A percentile compares a stretch with the other conserved stretches of the same genome.
Conservation (phyloP, 805 yeast species). For the Candida maltosa region DNA sequence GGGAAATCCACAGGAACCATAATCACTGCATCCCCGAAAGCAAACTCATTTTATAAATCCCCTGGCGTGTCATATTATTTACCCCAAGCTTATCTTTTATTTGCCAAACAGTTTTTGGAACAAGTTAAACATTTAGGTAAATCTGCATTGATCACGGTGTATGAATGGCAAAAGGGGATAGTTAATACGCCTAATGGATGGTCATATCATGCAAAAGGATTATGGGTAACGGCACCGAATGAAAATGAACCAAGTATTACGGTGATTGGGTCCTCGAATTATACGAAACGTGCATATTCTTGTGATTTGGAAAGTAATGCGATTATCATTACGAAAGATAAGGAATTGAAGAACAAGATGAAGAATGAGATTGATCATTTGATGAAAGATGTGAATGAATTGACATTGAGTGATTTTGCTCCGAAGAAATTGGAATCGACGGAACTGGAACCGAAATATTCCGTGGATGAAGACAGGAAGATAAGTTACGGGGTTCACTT, state of each 20-base stretch:
- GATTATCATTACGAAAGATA: slow-evolving; percentile 68
- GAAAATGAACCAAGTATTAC: slow-evolving; percentile 66
- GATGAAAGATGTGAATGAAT: slow-evolving; percentile 45
- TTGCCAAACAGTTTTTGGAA: slow-evolving; percentile 66
- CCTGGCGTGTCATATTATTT: slow-evolving; percentile 75
- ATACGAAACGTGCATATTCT: slow-evolving; percentile 84
- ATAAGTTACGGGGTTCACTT: slow-evolving; percentile 61
- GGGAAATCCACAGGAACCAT: slow-evolving; percentile 63
- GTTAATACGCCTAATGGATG: slow-evolving; percentile 84
- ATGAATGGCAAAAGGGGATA: slow-evolving; percentile 85
- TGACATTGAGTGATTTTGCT: slow-evolving; percentile 59
- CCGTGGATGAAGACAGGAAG: slow-evolving; percentile 54
- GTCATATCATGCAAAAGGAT: slow-evolving; percentile 97
- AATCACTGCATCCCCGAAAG: slow-evolving; percentile 89
- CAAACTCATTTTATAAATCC: slow-evolving; percentile 89
- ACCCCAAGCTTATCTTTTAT: slow-evolving; percentile 82
- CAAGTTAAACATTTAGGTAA: slow-evolving; percentile 43
- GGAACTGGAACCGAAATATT: slow-evolving; percentile 13
- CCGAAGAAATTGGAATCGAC: slow-evolving; percentile 19
- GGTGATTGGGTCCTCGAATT: slow-evolving; percentile 88
- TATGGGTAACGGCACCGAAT: slow-evolving; percentile 71
- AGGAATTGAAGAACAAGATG: slow-evolving; percentile 55
- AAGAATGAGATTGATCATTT: slow-evolving; percentile 61
- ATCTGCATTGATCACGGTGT: slow-evolving; percentile 47
- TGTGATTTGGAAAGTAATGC: slow-evolving; percentile 89